phyloP scores from a whole-genome alignment of 2,329 filamentous ascomycete genomes.

The Leptodontidium sp. region DNA sequence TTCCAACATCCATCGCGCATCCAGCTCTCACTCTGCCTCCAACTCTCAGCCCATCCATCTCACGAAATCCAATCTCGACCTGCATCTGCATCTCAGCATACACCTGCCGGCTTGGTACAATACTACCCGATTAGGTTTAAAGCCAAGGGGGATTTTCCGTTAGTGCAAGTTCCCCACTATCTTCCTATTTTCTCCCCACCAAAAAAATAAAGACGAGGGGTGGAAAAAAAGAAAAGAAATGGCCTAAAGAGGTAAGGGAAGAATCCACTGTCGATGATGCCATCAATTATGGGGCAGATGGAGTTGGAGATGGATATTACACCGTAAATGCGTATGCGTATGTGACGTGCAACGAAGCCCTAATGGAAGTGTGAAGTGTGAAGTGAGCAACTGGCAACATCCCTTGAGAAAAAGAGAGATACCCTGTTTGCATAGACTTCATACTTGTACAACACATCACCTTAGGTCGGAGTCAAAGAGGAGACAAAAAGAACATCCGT shows the following conservation, averaged over 20 bases:
- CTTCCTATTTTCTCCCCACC: background rate
- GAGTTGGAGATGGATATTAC: background rate
- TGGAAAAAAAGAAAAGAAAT: background rate
- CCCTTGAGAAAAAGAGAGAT: background rate
- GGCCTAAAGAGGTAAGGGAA: background rate
- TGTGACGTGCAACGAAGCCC: background rate
- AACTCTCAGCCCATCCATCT: constrained; percentile 15
- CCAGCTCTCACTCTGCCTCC: background rate
- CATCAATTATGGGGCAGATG: background rate
- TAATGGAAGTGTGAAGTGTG: background rate
- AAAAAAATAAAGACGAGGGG: background rate
- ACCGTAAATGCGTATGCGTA: background rate
- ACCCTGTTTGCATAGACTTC: too few relatives aligned
- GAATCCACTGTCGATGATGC: background rate
- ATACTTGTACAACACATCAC: constrained; percentile 1
- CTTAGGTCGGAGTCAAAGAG: background rate
- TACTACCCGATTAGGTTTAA: background rate
- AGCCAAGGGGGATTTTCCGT: background rate
- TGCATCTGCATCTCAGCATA: constrained; percentile 10
- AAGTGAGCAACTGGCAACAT: background rate
- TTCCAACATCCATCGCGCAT: background rate
- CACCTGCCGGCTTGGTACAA: constrained; percentile 9
- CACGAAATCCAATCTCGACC: constrained; percentile 14
- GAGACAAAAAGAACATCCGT: background rate
- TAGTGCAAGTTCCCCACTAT: constrained; percentile 9